phyloP scores from a whole-genome alignment of 305 asterid genomes.

The Fraxinus albicans region DNA sequence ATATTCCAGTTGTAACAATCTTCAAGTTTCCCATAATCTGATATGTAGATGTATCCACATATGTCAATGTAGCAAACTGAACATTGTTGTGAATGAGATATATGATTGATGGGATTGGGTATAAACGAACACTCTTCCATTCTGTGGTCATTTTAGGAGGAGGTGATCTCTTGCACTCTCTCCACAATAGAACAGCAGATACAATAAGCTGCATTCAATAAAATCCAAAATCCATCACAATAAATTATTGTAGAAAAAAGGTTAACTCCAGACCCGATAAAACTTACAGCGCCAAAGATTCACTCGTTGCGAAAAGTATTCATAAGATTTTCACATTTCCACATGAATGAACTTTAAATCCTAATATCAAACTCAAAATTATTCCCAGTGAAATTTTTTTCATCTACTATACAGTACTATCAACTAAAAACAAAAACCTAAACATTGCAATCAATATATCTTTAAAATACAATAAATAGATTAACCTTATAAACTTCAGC shows the following conservation, averaged over 20 bases:
- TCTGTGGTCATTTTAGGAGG: constrained; percentile 90
- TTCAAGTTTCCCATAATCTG: constrained; percentile 96
- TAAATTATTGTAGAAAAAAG: background rate
- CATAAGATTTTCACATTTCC: background rate
- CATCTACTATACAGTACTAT: background rate
- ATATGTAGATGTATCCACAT: constrained; percentile 90
- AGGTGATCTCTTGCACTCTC: constrained; percentile 59
- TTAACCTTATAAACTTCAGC: constrained; percentile 93
- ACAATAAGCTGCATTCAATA: constrained; percentile 70
- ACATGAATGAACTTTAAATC: background rate
- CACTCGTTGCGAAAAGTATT: background rate
- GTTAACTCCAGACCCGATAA: background rate
- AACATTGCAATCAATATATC: background rate
- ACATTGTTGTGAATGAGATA: constrained; percentile 96
- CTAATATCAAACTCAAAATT: background rate
- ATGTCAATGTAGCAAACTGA: constrained; percentile 95
- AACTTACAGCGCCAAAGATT: background rate
- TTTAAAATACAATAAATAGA: background rate
- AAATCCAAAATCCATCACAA: constrained; percentile 14
- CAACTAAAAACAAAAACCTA: background rate
- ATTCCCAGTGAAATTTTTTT: background rate
- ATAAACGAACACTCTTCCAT: constrained; percentile 74
- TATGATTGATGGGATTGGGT: constrained; percentile 85
- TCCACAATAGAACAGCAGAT: constrained; percentile 78
- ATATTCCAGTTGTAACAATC: constrained; percentile 88